Percentiles rank a stretch among this genome's conserved stretches.
Conservation (phyloP, 1,284 basidiomycete species). For the Cryptococcus sp. region DNA sequence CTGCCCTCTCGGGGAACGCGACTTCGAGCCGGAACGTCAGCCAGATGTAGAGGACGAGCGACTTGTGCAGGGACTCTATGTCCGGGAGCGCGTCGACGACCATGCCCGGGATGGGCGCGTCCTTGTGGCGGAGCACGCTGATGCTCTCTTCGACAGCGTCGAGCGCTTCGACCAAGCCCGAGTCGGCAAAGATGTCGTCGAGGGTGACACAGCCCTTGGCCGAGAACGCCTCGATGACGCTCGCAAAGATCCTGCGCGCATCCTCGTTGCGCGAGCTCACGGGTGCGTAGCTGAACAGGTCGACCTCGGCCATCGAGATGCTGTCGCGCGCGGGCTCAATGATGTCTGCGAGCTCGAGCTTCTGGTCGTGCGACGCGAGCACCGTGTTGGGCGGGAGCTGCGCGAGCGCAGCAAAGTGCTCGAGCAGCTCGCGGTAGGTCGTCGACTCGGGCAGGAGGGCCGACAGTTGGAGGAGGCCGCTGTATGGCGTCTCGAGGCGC, state of each 20-base stretch:
- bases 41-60: conserved; percentile 85
- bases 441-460: conserved; percentile 49
- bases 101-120: conserved; percentile 29
- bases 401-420: conserved; percentile 48
- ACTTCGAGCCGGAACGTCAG: conserved; percentile 72
- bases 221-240: conserved; percentile 49
- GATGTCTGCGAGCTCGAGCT: conserved; percentile 50
- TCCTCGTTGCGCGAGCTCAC: conserved; percentile 53
- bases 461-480: conserved; percentile 44
- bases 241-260: conserved; percentile 45
- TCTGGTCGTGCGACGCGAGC: conserved; percentile 47
- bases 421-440: conserved; percentile 35
- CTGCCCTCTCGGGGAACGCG: conserved; percentile 62
- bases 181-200: conserved; percentile 40
- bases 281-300: conserved; percentile 53
- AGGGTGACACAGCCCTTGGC: conserved; percentile 47
- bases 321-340: conserved; percentile 52
- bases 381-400: conserved; percentile 55
- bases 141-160: conserved; percentile 52
- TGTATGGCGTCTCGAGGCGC: conserved; percentile 46
- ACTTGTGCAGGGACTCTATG: conserved; percentile 80
- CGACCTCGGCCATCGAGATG: conserved; percentile 57
- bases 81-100: conserved; percentile 40
- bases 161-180: conserved; percentile 54
- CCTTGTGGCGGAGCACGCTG: conserved; percentile 24